Evolutionary conservation across 208 protist genomes (phyloP).

Genomic region (Crithidia bombi): DNA sequence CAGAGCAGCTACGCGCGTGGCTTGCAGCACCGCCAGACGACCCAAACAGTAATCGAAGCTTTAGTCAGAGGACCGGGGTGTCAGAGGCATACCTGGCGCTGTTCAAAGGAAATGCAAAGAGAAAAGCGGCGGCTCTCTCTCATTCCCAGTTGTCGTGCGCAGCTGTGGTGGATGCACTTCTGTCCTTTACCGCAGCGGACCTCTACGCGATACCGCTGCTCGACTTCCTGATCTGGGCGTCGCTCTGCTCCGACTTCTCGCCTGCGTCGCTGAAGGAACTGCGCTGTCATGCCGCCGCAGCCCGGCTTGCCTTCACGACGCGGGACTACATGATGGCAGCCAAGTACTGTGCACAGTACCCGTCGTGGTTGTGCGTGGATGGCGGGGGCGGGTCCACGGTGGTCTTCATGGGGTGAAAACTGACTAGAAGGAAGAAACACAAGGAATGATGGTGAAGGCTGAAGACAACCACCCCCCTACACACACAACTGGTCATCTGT

Average conservation of each 20-base stretch:
- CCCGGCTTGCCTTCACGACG: neutral
- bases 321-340: conserved; percentile 20
- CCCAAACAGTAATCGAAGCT: neutral
- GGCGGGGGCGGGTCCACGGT: conserved; percentile 25
- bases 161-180: conserved; percentile 1
- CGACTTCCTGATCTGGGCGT: conserved; percentile 34
- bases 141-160: no score
- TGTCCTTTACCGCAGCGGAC: conserved; percentile 11
- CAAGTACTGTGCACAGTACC: conserved; percentile 33
- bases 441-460: no score
- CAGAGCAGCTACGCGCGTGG: conserved; percentile 12
- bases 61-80: neutral
- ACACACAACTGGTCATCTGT: no score
- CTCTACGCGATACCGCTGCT: conserved; percentile 24
- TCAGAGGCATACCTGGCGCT: conserved; percentile 1
- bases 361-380: conserved; percentile 17
- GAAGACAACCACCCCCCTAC: no score
- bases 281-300: neutral
- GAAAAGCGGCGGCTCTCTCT: neutral
- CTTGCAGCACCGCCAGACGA: neutral
- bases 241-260: conserved; percentile 27
- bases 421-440: neutral
- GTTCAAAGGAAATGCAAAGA: neutral
- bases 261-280: conserved; percentile 1
- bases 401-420: conserved; percentile 5